Evolutionary conservation across 1,284 basidiomycete genomes (phyloP).

Genomic region (Moniliophthora roreri): DNA sequence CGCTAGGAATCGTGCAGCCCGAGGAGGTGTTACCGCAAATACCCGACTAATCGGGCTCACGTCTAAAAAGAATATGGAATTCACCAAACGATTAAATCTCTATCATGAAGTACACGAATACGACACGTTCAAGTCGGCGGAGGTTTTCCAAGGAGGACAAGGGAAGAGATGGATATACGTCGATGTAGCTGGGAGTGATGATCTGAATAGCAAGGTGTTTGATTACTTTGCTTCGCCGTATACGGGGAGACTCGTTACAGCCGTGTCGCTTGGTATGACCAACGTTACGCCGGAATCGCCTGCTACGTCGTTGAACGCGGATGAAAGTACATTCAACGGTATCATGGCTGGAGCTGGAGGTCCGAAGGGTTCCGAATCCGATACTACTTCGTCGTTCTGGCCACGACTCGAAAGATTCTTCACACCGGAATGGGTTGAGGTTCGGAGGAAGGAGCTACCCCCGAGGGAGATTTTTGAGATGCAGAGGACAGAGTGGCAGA

Average conservation of each 20-base stretch:
- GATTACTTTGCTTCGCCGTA: constrained; percentile 37
- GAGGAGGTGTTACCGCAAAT: constrained; percentile 23
- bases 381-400: constrained; percentile 24
- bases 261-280: constrained; percentile 53
- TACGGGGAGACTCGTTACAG: constrained; percentile 35
- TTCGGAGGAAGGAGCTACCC: constrained; percentile 46
- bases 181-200: constrained; percentile 59
- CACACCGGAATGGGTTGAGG: constrained; percentile 63
- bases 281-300: constrained; percentile 42
- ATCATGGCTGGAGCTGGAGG: neutral
- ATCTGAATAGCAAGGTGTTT: constrained; percentile 43
- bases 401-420: constrained; percentile 53
- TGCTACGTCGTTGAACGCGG: neutral
- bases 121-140: constrained; percentile 34
- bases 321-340: neutral
- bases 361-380: neutral
- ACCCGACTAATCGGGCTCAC: constrained; percentile 54
- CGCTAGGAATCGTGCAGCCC: constrained; percentile 41
- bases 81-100: constrained; percentile 49
- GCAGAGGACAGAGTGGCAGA: constrained; percentile 55
- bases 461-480: constrained; percentile 42
- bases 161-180: constrained; percentile 49
- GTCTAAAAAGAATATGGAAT: constrained; percentile 50
- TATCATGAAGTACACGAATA: constrained; percentile 58
- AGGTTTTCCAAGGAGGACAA: constrained; percentile 23